phyloP scores from a whole-genome alignment of 2,329 filamentous ascomycete genomes.

The Aspergillus fructus region DNA sequence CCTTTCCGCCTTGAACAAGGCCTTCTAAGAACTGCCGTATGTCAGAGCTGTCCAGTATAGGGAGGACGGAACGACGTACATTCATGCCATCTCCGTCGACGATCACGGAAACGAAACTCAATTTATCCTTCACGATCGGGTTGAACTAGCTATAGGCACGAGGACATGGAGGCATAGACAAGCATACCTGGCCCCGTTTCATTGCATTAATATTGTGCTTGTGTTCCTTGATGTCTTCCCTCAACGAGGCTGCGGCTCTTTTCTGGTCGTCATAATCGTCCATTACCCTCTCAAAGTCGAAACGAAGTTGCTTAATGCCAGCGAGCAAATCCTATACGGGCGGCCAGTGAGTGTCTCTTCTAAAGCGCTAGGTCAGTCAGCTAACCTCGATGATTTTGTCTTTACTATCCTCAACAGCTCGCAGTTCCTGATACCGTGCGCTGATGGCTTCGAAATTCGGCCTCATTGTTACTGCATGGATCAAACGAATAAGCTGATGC shows the following conservation, averaged over 20 bases:
- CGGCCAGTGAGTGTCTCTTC: background rate
- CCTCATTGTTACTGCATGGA: background rate
- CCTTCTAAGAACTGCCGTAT: slow-evolving; percentile 32
- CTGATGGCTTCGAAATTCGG: background rate
- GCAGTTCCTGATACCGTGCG: slow-evolving; percentile 3
- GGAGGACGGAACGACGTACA: slow-evolving; percentile 21
- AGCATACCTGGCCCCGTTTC: slow-evolving; percentile 12
- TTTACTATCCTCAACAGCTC: slow-evolving; percentile 17
- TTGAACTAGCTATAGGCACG: background rate
- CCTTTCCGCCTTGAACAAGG: slow-evolving; percentile 29
- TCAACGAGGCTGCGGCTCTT: background rate
- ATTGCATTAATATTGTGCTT: slow-evolving; percentile 4
- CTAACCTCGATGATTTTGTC: slow-evolving; percentile 18
- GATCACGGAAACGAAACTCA: slow-evolving; percentile 34
- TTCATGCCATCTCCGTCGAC: slow-evolving; percentile 43
- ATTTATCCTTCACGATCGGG: slow-evolving; percentile 5
- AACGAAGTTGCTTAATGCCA: slow-evolving; percentile 10
- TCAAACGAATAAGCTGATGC: too few species aligned
- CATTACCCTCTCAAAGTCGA: slow-evolving; percentile 3
- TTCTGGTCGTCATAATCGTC: slow-evolving; percentile 10
- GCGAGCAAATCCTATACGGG: slow-evolving; percentile 13
- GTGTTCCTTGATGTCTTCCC: background rate
- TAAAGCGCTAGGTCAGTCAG: background rate
- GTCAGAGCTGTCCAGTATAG: background rate
- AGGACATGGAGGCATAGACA: background rate